A percentile compares a stretch with the other conserved stretches of the same genome.
These are phyloP conservation scores for Helicostylum pulchrum DNA, from an alignment of 192 early-diverging fungal species.

Conservation along the genomic window DNA sequence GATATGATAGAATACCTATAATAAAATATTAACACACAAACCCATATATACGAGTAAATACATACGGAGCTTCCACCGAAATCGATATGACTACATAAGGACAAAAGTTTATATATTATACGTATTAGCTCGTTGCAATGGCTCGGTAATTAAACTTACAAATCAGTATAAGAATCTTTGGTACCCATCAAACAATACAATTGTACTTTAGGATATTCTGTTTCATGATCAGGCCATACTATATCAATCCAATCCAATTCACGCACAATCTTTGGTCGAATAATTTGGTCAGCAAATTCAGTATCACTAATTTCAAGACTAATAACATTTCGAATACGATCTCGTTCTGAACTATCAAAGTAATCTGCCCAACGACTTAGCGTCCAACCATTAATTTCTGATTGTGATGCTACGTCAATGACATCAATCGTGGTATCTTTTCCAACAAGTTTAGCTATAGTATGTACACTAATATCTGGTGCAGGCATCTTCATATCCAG, in stretches of 20 bases:
- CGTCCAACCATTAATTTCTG: slow-evolving; percentile 73
- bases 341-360: slow-evolving; percentile 59
- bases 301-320: slow-evolving; percentile 83
- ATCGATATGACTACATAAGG: slow-evolving; percentile 64
- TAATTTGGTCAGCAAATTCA: slow-evolving; percentile 59
- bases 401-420: slow-evolving; percentile 90
- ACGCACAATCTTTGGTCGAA: slow-evolving; percentile 75
- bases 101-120: neutral
- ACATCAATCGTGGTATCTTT: slow-evolving; percentile 75
- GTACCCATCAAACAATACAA: slow-evolving; percentile 93
- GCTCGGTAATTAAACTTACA: slow-evolving; percentile 39
- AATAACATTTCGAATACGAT: slow-evolving; percentile 82
- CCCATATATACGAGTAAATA: neutral
- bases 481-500: slow-evolving; percentile 84
- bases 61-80: slow-evolving; percentile 71
- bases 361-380: slow-evolving; percentile 84
- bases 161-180: slow-evolving; percentile 89
- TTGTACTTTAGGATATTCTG: slow-evolving; percentile 82
- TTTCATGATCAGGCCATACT: slow-evolving; percentile 72
- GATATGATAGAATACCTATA: slow-evolving; percentile 84
- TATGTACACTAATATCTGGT: slow-evolving; percentile 52
- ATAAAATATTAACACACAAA: neutral
- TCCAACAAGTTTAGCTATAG: slow-evolving; percentile 53
- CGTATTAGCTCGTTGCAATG: neutral
- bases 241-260: slow-evolving; percentile 88